Percentiles rank a stretch among this genome's conserved stretches.
Evolutionary conservation across 768 basidiomycete genomes (phyloP).

Genomic region (Agrocybe praecox): DNA sequence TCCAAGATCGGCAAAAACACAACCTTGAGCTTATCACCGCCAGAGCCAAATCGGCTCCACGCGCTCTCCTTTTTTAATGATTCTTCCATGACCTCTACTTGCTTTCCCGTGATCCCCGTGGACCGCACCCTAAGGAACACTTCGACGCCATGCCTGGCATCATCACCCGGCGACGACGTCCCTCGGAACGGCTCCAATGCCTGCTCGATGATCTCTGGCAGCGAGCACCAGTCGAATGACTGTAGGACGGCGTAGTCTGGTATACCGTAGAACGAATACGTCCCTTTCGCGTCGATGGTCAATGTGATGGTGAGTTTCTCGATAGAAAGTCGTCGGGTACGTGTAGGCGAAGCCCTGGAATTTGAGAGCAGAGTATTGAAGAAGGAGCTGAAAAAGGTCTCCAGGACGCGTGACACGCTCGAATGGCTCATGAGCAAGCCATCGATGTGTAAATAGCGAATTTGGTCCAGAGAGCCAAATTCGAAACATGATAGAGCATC

Average conservation of each 20-base stretch:
- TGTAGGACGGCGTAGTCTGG: constrained; percentile 27
- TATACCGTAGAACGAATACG: constrained; percentile 26
- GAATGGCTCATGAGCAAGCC: constrained; percentile 23
- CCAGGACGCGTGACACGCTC: constrained; percentile 9
- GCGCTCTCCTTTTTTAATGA: background rate
- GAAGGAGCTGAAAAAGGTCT: constrained; percentile 21
- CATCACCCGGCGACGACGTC: no score
- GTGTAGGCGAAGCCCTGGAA: background rate
- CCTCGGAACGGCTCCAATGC: constrained; percentile 6
- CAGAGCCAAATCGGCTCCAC: background rate
- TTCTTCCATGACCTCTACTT: background rate
- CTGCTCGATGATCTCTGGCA: constrained; percentile 24
- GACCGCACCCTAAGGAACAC: constrained; percentile 12
- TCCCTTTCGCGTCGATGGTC: constrained; percentile 19
- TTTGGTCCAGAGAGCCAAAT: constrained; percentile 20
- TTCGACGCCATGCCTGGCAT: constrained; percentile 2
- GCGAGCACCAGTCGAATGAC: constrained; percentile 27
- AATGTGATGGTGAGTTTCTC: constrained; percentile 23
- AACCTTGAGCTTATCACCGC: background rate
- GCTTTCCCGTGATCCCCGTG: background rate
- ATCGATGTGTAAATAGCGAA: constrained; percentile 27
- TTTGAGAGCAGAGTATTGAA: constrained; percentile 23
- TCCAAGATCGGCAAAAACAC: background rate
- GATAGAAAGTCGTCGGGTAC: constrained; percentile 1
- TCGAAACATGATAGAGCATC: constrained; percentile 17